A percentile compares a stretch with the other conserved stretches of the same genome.
These are phyloP conservation scores for Fraxinus dipetala DNA, from an alignment of 305 asterid species.

Conservation along the genomic window DNA sequence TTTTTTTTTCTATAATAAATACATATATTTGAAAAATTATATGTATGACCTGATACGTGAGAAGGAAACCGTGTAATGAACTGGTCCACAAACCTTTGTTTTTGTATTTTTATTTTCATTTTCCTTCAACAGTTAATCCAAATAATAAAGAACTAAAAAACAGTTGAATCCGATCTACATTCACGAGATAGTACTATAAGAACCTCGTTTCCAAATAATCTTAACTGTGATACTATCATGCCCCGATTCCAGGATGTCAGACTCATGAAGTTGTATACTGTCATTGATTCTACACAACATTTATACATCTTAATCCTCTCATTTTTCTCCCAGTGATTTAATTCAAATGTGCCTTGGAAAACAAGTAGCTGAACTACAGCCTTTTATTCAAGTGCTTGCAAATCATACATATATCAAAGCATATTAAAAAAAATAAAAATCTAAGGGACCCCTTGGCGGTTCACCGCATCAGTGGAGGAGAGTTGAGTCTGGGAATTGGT, in stretches of 20 bases:
- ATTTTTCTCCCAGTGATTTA: neutral
- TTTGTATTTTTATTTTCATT: too few species aligned
- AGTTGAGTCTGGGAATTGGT: slow-evolving; percentile 26
- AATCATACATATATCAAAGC: neutral
- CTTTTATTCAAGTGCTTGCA: neutral
- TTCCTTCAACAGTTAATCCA: neutral
- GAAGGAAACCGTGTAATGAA: too few species aligned
- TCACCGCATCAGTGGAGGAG: slow-evolving; percentile 42
- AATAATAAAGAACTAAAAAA: too few species aligned
- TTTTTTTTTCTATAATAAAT: too few species aligned
- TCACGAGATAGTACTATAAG: neutral
- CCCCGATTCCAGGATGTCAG: neutral
- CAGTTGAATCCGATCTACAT: neutral
- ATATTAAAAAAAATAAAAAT: neutral
- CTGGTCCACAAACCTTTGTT: too few species aligned
- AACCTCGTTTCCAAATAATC: neutral
- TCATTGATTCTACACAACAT: neutral
- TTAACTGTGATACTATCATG: neutral
- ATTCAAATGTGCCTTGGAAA: neutral
- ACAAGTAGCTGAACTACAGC: neutral
- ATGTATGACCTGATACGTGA: too few species aligned
- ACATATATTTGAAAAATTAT: too few species aligned
- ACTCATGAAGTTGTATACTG: neutral
- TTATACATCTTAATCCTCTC: neutral
- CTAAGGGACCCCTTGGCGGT: slow-evolving; percentile 49